Evolutionary conservation across 2,329 filamentous ascomycete genomes (phyloP), one percentile per base, ranked within the genome.

Genomic region (Thelonectria blattea): DNA sequence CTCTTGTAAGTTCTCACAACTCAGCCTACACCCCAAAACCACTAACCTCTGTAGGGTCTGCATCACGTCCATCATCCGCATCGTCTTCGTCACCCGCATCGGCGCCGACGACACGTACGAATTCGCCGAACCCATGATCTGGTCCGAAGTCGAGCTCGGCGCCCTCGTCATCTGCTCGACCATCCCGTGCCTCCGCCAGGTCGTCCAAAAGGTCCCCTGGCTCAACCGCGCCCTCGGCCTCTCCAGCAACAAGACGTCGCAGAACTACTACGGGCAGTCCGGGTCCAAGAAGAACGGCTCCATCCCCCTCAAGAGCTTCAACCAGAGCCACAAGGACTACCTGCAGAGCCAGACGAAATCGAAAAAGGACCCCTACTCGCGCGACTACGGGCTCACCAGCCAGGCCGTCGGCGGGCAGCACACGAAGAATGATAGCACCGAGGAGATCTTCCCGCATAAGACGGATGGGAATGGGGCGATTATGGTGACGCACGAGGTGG

Each of bases 91-190:
- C 22, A 65, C 58, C 3, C 64, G 61, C 6, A 68, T 73, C 20
- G 65, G 69, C 8, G 11, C 47, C 5, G 69, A 73, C 43, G 56
- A 54, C 18, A 71, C 70, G 8, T 70, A 53, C 24, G 51, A 53
- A 43, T 53, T 45, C 30, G 51, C 30, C 9, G 64, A 72, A 6
- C 68, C 72, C 2, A 59, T 72, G 30, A 66, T 75, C 34, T 74
- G 71, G 73, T 72, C 73, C 11, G 65, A 71, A 62, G 68, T 69
- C 15, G 70, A 76, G 56, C 59, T 74, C 7, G 71, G 68, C 49
- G 62, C 70, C n/a, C 68, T 76, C 3, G 65, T 76, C 9, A 64
- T 73, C 18, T 75, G 72, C 62, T 72, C 73, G 6, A 73, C 68
- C 47, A 72, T 75, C 22, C 73, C 71, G 3, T 74, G 72, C 6